These are phyloP conservation scores for Boletus rufocinnamomeus DNA, from an alignment of 768 basidiomycete species.

Conservation along the genomic window DNA sequence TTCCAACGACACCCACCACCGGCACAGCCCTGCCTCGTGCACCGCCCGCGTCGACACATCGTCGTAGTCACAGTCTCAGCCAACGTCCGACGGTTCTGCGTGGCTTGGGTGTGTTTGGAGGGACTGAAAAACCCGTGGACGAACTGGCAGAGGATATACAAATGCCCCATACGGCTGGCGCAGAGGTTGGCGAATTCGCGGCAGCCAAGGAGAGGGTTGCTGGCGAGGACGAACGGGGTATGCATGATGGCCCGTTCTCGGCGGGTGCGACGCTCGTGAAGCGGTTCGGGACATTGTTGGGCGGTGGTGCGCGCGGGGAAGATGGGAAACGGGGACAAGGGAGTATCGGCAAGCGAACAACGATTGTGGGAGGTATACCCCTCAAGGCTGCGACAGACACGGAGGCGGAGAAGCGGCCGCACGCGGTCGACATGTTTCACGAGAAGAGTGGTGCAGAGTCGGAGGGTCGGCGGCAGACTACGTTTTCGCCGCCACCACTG, in stretches of 20 bases:
- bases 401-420: slow-evolving; percentile 34
- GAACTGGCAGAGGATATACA: slow-evolving; percentile 44
- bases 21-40: slow-evolving; percentile 54
- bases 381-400: slow-evolving; percentile 42
- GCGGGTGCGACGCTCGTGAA: slow-evolving; percentile 73
- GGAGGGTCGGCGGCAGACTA: slow-evolving; percentile 22
- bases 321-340: slow-evolving; percentile 44
- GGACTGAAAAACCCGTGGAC: slow-evolving; percentile 38
- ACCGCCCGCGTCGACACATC: slow-evolving; percentile 77
- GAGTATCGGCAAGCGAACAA: slow-evolving; percentile 48
- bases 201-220: slow-evolving; percentile 37
- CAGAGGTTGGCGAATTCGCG: slow-evolving; percentile 59
- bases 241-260: slow-evolving; percentile 41
- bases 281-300: slow-evolving; percentile 71
- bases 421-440: slow-evolving; percentile 21
- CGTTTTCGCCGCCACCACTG: slow-evolving; percentile 35
- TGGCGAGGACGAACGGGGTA: slow-evolving; percentile 28
- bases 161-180: slow-evolving; percentile 63
- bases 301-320: slow-evolving; percentile 44
- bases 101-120: slow-evolving; percentile 64
- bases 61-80: slow-evolving; percentile 81
- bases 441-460: slow-evolving; percentile 28
- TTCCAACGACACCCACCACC: slow-evolving; percentile 31
- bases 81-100: slow-evolving; percentile 60
- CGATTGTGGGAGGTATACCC: slow-evolving; percentile 47